phyloP scores from a whole-genome alignment of 805 yeast species.

The Teunomyces kruisii region DNA sequence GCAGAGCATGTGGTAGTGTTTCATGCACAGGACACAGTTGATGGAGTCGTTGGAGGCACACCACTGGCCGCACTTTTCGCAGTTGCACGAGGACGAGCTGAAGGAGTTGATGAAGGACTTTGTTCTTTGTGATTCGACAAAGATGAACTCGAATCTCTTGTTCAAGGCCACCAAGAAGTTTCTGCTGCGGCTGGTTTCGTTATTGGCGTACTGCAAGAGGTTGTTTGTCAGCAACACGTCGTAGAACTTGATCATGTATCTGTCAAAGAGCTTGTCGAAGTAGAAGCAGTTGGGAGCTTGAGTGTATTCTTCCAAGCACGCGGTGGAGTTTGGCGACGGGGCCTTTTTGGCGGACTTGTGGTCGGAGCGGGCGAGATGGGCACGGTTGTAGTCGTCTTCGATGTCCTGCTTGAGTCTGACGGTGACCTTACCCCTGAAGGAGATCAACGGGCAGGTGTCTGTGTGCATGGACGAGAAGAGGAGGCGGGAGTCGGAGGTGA shows the following conservation, averaged over 20 bases:
- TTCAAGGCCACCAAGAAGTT: constrained; percentile 60
- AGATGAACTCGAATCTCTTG: constrained; percentile 70
- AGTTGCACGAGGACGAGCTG: constrained; percentile 50
- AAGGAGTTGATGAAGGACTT: constrained; percentile 64
- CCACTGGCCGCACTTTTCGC: constrained; percentile 85
- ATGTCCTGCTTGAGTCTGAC: constrained; percentile 72
- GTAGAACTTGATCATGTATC: constrained; percentile 80
- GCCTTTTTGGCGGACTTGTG: constrained; percentile 3
- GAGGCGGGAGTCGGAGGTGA: constrained; percentile 67
- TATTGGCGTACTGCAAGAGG: constrained; percentile 34
- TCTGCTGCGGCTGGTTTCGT: constrained; percentile 51
- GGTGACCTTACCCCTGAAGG: constrained; percentile 71
- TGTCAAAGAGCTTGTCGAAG: constrained; percentile 81
- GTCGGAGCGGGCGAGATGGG: neutral
- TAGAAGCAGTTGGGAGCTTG: constrained; percentile 70
- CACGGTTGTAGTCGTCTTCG: constrained; percentile 34
- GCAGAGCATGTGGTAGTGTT: constrained; percentile 76
- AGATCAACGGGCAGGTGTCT: constrained; percentile 73
- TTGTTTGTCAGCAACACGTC: constrained; percentile 67
- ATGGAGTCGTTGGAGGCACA: constrained; percentile 69
- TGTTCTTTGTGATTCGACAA: constrained; percentile 67
- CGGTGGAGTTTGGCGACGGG: constrained; percentile 11
- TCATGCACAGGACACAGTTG: constrained; percentile 74
- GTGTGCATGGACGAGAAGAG: constrained; percentile 84
- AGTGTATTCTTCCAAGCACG: constrained; percentile 49